These are phyloP conservation scores for Populus nigra DNA, from an alignment of 345 rosid species.

Conservation along the genomic window DNA sequence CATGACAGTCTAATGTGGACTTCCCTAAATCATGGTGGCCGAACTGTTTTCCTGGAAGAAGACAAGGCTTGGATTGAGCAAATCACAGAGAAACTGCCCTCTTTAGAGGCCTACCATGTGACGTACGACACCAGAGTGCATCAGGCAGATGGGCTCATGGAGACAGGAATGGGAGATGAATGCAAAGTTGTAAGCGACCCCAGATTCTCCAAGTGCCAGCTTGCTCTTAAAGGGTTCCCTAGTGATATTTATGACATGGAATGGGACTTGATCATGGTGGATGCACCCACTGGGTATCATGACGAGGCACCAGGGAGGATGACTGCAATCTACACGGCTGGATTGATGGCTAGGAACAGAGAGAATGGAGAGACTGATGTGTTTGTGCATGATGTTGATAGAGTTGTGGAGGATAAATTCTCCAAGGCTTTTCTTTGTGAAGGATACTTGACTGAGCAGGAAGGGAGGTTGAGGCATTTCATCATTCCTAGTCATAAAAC, in stretches of 20 bases:
- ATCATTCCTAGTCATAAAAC: slow-evolving; percentile 67
- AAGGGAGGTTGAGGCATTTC: slow-evolving; percentile 73
- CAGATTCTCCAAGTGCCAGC: slow-evolving; percentile 52
- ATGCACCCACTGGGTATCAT: slow-evolving; percentile 86
- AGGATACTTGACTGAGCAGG: slow-evolving; percentile 67
- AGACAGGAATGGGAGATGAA: slow-evolving; percentile 34
- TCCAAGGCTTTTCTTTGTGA: slow-evolving; percentile 63
- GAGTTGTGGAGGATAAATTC: slow-evolving; percentile 75
- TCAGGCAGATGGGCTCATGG: slow-evolving; percentile 54
- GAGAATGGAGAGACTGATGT: slow-evolving; percentile 69
- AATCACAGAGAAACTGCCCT: slow-evolving; percentile 44
- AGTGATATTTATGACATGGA: slow-evolving; percentile 54
- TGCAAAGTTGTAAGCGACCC: slow-evolving; percentile 56
- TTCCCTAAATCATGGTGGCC: slow-evolving; percentile 72
- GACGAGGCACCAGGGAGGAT: slow-evolving; percentile 85
- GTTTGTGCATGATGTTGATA: slow-evolving; percentile 84
- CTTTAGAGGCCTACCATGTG: slow-evolving; percentile 71
- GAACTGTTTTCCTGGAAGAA: slow-evolving; percentile 84
- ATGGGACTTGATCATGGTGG: slow-evolving; percentile 96
- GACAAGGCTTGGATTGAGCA: slow-evolving; percentile 73
- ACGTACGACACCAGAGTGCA: slow-evolving; percentile 61
- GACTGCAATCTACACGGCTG: slow-evolving; percentile 82
- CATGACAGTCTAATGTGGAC: slow-evolving; percentile 95
- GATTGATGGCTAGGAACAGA: slow-evolving; percentile 67
- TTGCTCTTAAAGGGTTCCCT: slow-evolving; percentile 68